phyloP scores from a whole-genome alignment of 2,329 filamentous ascomycete genomes.

The Elsinoe arachidis region DNA sequence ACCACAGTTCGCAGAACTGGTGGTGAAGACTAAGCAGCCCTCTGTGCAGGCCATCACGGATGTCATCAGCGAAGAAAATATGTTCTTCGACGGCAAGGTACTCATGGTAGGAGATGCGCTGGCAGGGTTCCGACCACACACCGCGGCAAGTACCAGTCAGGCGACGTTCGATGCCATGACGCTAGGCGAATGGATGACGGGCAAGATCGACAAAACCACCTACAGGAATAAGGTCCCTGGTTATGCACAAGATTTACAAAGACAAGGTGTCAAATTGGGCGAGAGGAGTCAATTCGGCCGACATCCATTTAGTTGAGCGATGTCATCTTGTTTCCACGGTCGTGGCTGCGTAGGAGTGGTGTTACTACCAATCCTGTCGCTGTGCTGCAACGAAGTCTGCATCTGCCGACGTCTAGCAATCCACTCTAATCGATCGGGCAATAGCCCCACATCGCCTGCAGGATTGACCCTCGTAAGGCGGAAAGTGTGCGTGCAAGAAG shows the following conservation, averaged over 20 bases:
- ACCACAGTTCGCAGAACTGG: conserved; percentile 35
- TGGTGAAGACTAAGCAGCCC: conserved; percentile 32
- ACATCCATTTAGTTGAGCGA: conserved; percentile 22
- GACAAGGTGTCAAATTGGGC: conserved; percentile 33
- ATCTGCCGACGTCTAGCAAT: too few relatives aligned
- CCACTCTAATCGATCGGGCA: too few relatives aligned
- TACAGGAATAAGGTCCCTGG: conserved; percentile 32
- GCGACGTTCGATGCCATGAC: conserved; percentile 38
- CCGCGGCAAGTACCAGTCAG: conserved; percentile 40
- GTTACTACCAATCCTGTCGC: too few relatives aligned
- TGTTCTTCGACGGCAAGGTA: conserved; percentile 35
- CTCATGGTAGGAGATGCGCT: conserved; percentile 41
- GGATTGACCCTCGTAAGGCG: too few relatives aligned
- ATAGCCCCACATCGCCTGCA: too few relatives aligned
- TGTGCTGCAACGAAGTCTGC: background rate
- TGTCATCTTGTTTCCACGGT: too few relatives aligned
- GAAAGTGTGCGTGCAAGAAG: too few relatives aligned
- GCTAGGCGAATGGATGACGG: conserved; percentile 33
- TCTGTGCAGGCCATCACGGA: conserved; percentile 42
- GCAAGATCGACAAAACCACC: conserved; percentile 27
- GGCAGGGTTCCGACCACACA: conserved; percentile 39
- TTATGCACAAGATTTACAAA: conserved; percentile 31
- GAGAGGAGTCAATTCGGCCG: conserved; percentile 34
- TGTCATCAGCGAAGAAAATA: conserved; percentile 30
- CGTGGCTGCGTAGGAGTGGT: too few relatives aligned